Conservation (phyloP, 1,139 yeast genomes). For the Yamadazyma dushanensis region DNA sequence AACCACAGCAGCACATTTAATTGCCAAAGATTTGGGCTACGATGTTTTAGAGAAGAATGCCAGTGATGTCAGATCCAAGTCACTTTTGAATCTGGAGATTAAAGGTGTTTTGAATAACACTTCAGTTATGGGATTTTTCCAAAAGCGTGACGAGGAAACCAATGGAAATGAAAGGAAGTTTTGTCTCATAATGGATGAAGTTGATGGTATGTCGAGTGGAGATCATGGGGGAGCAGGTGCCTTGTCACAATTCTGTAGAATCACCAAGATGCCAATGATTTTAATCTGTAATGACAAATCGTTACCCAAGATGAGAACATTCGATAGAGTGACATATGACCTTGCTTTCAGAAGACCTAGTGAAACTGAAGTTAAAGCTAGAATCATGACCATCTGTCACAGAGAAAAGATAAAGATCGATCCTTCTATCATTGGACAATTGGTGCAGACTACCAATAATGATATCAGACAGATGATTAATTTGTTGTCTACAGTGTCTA, state of each 20-base stretch:
- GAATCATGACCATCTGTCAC: conserved; percentile 88
- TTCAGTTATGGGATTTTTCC: conserved; percentile 78
- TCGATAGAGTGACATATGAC: conserved; percentile 83
- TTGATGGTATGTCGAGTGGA: conserved; percentile 99
- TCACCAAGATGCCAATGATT: conserved; percentile 86
- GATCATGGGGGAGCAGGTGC: conserved; percentile 99
- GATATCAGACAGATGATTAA: conserved; percentile 96
- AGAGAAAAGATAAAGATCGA: conserved; percentile 82
- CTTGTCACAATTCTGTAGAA: conserved; percentile 81
- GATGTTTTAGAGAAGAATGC: conserved; percentile 79
- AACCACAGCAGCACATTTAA: conserved; percentile 75
- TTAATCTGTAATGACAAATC: conserved; percentile 91
- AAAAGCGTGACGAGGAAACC: conserved; percentile 33
- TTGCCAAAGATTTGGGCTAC: conserved; percentile 66
- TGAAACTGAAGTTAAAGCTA: conserved; percentile 74
- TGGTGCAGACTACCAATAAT: conserved; percentile 81
- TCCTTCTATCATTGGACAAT: conserved; percentile 76
- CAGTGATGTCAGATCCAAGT: conserved; percentile 87
- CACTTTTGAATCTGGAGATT: conserved; percentile 64
- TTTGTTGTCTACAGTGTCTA: conserved; percentile 78
- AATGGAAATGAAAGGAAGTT: conserved; percentile 47
- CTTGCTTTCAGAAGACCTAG: conserved; percentile 87
- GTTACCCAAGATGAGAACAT: conserved; percentile 93
- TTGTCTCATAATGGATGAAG: conserved; percentile 96
- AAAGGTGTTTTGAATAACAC: conserved; percentile 76